Evolutionary conservation across 495 filamentous ascomycete genomes (phyloP), one percentile per base, ranked within the genome.

Genomic region (Lichenothelia convexa): DNA sequence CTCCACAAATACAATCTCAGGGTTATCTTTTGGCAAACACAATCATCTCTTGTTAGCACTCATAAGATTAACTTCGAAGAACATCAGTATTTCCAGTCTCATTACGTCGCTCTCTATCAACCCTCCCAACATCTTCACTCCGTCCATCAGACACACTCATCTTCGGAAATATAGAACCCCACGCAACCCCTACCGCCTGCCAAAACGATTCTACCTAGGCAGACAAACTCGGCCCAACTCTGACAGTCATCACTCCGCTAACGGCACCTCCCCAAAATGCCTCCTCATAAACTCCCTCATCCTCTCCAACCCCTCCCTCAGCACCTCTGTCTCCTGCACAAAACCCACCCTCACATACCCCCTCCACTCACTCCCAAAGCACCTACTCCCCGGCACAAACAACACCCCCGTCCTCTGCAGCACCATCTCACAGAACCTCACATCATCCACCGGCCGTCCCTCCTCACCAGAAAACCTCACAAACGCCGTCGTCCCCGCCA

Each of bases 331-430:
- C 38, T 78, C 65, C 42, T 66, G 73, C n/a, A 71, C 79, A 55
- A 73, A 92, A 3, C 84, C 82, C 40, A 93, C 66, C 30, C 85
- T 59, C 3, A 92, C 75, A 54, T 66, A 89, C 4, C 86, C 85
- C 44, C 64, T 59, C 39, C 85, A 92, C 31, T 89, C 78, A 29
- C 62, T 48, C 0, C 80, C 82, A 58, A 93, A 93, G 45, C 80
- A 87, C 4, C 59, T 56, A 36, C 73, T 71, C 0, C 73, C 86
- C 0, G 86, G 84, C 13, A 82, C 56, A 46, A 91, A 64, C 67
- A 93, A 64, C n/a, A 87, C 79, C 8, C 80, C 80, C 0, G 63
- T 73, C 52, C 73, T 67, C 35, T 76, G 68, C 15, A 77, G 55
- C 15, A 92, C 51, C 45, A 68, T 63, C 48, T 75, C 60, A 45